These are phyloP conservation scores for Glaciozyma antarctica DNA, from an alignment of 768 basidiomycete species.

Conservation along the genomic window DNA sequence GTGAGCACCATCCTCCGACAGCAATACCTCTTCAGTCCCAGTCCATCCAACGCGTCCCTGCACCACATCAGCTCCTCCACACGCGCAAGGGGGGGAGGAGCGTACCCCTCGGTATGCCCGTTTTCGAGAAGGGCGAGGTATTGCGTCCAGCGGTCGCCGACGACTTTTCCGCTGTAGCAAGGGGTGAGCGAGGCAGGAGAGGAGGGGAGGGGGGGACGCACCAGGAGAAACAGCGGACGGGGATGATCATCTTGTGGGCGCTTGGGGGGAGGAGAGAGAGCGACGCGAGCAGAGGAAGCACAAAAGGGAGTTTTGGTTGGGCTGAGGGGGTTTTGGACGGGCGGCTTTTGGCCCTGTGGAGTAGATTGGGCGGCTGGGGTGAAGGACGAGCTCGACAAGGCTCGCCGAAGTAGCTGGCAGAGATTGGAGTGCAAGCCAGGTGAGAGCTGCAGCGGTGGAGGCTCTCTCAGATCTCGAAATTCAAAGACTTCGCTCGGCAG, in stretches of 20 bases:
- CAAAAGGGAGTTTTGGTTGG: too few species aligned
- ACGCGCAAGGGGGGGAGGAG: constrained; percentile 20
- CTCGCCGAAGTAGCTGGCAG: too few species aligned
- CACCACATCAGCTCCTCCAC: background rate
- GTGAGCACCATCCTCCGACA: constrained; percentile 95
- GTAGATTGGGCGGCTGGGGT: too few species aligned
- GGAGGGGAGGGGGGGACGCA: too few species aligned
- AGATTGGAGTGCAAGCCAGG: too few species aligned
- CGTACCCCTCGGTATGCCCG: constrained; percentile 82
- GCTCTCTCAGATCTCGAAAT: too few species aligned
- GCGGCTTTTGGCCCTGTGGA: too few species aligned
- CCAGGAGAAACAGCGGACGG: constrained; percentile 51
- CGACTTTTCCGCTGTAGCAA: constrained; percentile 71
- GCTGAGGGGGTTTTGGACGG: background rate
- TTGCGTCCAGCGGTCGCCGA: constrained; percentile 81
- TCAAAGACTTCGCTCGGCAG: too few species aligned
- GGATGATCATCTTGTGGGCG: constrained; percentile 57
- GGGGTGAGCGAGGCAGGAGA: background rate
- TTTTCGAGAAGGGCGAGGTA: constrained; percentile 72
- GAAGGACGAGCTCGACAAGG: too few species aligned
- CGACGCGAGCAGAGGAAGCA: background rate
- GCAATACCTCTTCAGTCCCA: constrained; percentile 87
- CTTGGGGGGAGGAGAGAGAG: too few species aligned
- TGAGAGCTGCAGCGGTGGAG: too few species aligned
- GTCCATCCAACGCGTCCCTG: constrained; percentile 82